Conservation (phyloP, 352 stramenopile genomes). For the Pythium myriotylum region DNA sequence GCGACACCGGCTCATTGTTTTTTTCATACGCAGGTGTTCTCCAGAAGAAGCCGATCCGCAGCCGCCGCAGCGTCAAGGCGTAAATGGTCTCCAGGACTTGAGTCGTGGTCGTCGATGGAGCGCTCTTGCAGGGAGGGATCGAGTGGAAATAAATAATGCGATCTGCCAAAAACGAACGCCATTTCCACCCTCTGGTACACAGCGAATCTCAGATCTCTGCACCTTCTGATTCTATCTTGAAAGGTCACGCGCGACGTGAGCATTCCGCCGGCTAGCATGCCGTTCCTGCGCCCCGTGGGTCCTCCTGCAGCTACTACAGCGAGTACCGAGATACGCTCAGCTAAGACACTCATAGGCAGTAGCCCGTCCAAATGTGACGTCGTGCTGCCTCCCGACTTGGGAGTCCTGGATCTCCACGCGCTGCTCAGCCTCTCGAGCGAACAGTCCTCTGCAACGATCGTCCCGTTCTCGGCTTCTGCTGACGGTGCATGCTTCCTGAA, state of each 20-base stretch:
- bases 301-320: not conserved
- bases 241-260: constrained; percentile 9
- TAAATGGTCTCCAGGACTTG: constrained; percentile 37
- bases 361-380: constrained; percentile 54
- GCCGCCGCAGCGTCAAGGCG: constrained; percentile 72
- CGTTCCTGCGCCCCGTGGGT: constrained; percentile 35
- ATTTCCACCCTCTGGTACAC: constrained; percentile 8
- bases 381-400: constrained; percentile 36
- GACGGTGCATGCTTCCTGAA: constrained; percentile 59
- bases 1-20: too few species aligned
- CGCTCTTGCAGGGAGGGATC: constrained; percentile 20
- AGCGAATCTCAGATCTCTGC: not conserved
- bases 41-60: constrained; percentile 83
- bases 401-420: constrained; percentile 60
- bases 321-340: constrained; percentile 49
- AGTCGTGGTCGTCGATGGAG: constrained; percentile 16
- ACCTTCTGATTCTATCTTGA: constrained; percentile 10
- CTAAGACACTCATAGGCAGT: constrained; percentile 64
- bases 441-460: constrained; percentile 42
- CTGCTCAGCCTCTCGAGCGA: constrained; percentile 48
- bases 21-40: constrained; percentile 48
- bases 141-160: constrained; percentile 40
- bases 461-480: constrained; percentile 47
- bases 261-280: constrained; percentile 32
- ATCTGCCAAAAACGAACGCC: constrained; percentile 25